phyloP scores from a whole-genome alignment of 257 asterid genomes.

The Prunella vulgaris region DNA sequence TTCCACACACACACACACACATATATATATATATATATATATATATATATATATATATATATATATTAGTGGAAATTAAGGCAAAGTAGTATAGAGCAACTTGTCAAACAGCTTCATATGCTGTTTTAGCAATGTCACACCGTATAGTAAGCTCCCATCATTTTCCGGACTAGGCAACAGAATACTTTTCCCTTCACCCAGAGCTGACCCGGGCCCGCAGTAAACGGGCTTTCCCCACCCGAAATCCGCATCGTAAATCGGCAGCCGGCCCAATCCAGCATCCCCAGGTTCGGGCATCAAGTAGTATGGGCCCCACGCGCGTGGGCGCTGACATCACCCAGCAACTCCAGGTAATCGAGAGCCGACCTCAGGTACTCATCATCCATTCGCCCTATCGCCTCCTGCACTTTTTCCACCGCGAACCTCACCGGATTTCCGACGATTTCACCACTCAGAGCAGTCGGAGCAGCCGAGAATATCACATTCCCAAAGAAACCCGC shows the following conservation, averaged over 20 bases:
- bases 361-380: slow-evolving; percentile 51
- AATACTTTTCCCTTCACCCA: slow-evolving; percentile 47
- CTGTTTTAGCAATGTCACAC: slow-evolving; percentile 37
- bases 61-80: no score
- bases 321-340: slow-evolving; percentile 35
- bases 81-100: no score
- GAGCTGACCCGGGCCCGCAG: slow-evolving; percentile 48
- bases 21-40: no score
- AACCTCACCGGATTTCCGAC: slow-evolving; percentile 33
- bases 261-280: slow-evolving; percentile 62
- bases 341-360: slow-evolving; percentile 54
- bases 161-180: slow-evolving; percentile 35
- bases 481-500: slow-evolving; percentile 58
- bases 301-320: slow-evolving; percentile 38
- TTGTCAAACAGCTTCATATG: slow-evolving; percentile 51
- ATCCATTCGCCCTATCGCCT: slow-evolving; percentile 45
- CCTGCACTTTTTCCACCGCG: slow-evolving; percentile 43
- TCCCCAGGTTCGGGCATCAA: slow-evolving; percentile 53
- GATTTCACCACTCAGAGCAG: slow-evolving; percentile 44
- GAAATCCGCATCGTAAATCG: slow-evolving; percentile 62
- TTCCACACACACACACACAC: no score
- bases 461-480: slow-evolving; percentile 40
- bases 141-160: slow-evolving; percentile 48
- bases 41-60: no score
- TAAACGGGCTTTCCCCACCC: slow-evolving; percentile 68